phyloP scores from a whole-genome alignment of 208 protist species.

The Leishmania lainsoni region DNA sequence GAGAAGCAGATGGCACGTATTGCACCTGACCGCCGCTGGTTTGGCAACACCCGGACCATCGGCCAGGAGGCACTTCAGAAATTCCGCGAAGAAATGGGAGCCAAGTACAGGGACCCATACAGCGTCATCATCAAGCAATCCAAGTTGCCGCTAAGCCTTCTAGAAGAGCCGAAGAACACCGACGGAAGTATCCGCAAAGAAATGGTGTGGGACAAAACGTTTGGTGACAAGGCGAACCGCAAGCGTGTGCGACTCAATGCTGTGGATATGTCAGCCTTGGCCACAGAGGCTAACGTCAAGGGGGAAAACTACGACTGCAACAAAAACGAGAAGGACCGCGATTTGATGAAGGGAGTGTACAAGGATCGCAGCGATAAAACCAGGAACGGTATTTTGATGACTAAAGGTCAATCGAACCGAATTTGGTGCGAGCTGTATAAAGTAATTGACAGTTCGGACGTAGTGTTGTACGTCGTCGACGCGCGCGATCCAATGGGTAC shows the following conservation, averaged over 20 bases:
- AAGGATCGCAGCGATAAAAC: conserved; percentile 77
- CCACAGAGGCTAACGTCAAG: conserved; percentile 45
- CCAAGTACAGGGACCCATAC: conserved; percentile 97
- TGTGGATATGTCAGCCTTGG: conserved; percentile 63
- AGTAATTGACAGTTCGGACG: conserved; percentile 99
- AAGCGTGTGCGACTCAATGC: conserved; percentile 86
- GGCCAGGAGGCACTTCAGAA: conserved; percentile 96
- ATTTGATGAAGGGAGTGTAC: conserved; percentile 50
- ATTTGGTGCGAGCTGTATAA: conserved; percentile 99
- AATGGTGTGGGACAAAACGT: conserved; percentile 96
- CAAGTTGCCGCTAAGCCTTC: conserved; percentile 97
- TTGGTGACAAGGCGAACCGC: conserved; percentile 94
- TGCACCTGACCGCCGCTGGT: conserved; percentile 96
- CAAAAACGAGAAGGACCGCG: conserved; percentile 59
- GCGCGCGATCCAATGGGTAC: conserved; percentile 99
- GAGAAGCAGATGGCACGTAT: conserved; percentile 93
- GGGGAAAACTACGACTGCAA: conserved; percentile 55
- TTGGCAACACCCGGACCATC: conserved; percentile 97
- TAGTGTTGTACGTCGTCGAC: conserved; percentile 98
- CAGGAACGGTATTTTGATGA: conserved; percentile 93
- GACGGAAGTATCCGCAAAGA: conserved; percentile 92
- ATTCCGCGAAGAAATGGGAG: conserved; percentile 96
- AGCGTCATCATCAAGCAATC: conserved; percentile 96
- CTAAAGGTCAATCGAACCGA: conserved; percentile 98
- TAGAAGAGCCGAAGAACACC: conserved; percentile 86